Base-by-base conservation (phyloP, 2,329 filamentous ascomycete species). In the Pseudogymnoascus sp. region DNA sequence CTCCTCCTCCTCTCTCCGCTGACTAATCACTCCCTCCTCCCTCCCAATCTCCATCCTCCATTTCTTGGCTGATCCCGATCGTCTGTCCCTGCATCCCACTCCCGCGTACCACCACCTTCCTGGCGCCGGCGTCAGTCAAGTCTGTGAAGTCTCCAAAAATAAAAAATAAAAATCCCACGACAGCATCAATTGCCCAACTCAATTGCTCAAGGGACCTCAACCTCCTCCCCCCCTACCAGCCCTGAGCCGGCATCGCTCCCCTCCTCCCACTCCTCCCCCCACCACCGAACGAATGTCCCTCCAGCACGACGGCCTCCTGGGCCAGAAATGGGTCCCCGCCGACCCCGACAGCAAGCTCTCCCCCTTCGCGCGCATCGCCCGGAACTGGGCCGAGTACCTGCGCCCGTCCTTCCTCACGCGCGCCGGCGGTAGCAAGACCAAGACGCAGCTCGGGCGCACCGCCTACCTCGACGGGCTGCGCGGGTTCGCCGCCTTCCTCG, bases 391-490 rank as follows among this genome's bases (percentile, higher is more conserved):
- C 19, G 40, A 23, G 11, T 44, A 44, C 19, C 19, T 44, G 40
- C 40, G 40, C 40, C 61, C 61, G 1, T 53, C 40, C 42, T 63
- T 63, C 28, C 28, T 63, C 59, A 33, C 40, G n/a, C 42, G 60
- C 36, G 10, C 28, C 38, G 35, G 44, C n/a, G 15, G 40, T 4
- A 44, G 40, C 40, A 44, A 44, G 50, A 28, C 50, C 23, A 36
- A 38, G 50, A 60, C 36, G 44, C 62, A 42, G 23, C 42, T 63
- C 10, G 28, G 66, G 64, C 71, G 74, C 50, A 80, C 78, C 0
- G 76, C 78, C 2, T 81, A 80, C 67, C 75, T 82, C 50, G 79
- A 82, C 69, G 79, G 80, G 26, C 70, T 82, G 59, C 78, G 79
- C 19, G 80, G 80, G 21, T 71, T 82, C 31, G 79, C 80, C n/a